Percentiles rank a stretch among this genome's conserved stretches.
Conservation (phyloP, 2,329 filamentous ascomycete genomes). For the Botrytis porri region DNA sequence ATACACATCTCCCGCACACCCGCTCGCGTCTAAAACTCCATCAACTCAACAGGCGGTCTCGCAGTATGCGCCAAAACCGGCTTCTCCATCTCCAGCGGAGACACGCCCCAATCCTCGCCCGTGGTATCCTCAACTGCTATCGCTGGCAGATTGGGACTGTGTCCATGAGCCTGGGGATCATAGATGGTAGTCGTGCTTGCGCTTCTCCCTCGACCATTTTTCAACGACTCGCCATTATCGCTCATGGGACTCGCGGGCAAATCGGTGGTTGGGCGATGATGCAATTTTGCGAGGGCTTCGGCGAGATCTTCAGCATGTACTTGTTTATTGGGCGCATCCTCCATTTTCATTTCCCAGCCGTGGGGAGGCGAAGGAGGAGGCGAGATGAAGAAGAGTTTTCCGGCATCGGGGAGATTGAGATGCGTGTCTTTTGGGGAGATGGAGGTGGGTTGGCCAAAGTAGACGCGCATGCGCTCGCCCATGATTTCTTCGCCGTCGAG, state of each 20-base stretch:
- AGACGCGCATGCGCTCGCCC: constrained; percentile 66
- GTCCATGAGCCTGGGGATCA: constrained; percentile 55
- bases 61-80: constrained; percentile 59
- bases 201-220: constrained; percentile 45
- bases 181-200: constrained; percentile 66
- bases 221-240: constrained; percentile 31
- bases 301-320: constrained; percentile 68
- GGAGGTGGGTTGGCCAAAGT: constrained; percentile 63
- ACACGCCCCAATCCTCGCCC: constrained; percentile 43
- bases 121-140: constrained; percentile 68
- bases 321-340: constrained; percentile 67
- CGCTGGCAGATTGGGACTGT: constrained; percentile 56
- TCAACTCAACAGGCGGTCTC: constrained; percentile 64
- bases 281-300: constrained; percentile 61
- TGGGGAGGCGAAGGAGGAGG: constrained; percentile 66
- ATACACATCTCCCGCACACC: neutral
- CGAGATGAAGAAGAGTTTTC: constrained; percentile 71
- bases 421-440: constrained; percentile 54
- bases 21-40: constrained; percentile 39
- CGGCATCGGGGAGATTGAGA: constrained; percentile 64
- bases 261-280: constrained; percentile 43
- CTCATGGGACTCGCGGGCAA: constrained; percentile 46
- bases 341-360: constrained; percentile 65
- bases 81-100: constrained; percentile 41
- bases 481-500: constrained; percentile 74